Percentiles rank a stretch among this genome's conserved stretches.
Conservation (phyloP, 2,329 filamentous ascomycete species). For the Zymoseptoria crescenta region DNA sequence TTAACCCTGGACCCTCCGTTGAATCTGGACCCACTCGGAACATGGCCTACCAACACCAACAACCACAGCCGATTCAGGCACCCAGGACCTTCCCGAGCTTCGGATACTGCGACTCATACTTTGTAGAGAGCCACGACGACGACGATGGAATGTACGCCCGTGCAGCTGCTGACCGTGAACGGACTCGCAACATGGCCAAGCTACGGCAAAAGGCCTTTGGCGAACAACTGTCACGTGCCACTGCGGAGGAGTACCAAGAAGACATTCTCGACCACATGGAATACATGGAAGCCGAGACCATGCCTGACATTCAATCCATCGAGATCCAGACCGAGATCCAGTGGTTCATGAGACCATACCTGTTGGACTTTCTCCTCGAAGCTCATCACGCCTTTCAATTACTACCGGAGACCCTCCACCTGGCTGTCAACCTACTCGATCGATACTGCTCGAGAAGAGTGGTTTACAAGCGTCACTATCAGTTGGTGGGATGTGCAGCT, state of each 20-base stretch:
- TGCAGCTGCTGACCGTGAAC: conserved; percentile 64
- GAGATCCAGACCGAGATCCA: conserved; percentile 99
- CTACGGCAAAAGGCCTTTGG: conserved; percentile 82
- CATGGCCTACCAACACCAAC: conserved; percentile 47
- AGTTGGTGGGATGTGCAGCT: conserved; percentile 91
- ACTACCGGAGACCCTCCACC: conserved; percentile 87
- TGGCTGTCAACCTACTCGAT: conserved; percentile 93
- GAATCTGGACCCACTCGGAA: conserved; percentile 28
- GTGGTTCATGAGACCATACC: conserved; percentile 98
- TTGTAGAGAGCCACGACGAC: conserved; percentile 54
- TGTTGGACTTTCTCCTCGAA: conserved; percentile 96
- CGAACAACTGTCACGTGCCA: conserved; percentile 76
- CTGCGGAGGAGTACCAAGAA: conserved; percentile 85
- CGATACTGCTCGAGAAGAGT: conserved; percentile 96
- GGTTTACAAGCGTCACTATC: conserved; percentile 98
- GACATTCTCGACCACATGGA: conserved; percentile 92
- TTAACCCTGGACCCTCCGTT: conserved; percentile 41
- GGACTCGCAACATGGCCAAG: conserved; percentile 68
- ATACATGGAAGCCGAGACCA: conserved; percentile 89
- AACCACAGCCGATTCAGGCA: conserved; percentile 13
- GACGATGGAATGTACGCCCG: conserved; percentile 46
- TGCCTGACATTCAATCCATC: conserved; percentile 94
- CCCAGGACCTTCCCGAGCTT: conserved; percentile 44
- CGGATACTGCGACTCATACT: conserved; percentile 61
- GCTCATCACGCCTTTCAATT: conserved; percentile 92